Base-by-base conservation (phyloP, 2,329 filamentous ascomycete genomes). In the Meredithiella fracta region DNA sequence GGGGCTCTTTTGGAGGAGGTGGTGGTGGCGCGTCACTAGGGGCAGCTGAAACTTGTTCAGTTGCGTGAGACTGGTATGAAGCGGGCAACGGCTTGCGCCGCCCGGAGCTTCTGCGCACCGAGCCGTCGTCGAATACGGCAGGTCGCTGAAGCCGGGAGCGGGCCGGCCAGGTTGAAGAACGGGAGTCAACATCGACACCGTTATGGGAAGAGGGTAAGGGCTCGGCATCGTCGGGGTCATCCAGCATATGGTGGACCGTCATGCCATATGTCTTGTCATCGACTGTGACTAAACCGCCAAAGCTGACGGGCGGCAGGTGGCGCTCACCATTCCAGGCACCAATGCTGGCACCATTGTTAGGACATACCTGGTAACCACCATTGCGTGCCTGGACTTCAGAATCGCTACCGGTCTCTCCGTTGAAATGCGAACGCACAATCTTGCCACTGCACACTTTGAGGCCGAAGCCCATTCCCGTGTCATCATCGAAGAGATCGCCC, bases 241-340 rank as follows among this genome's bases (percentile, higher is more conserved):
- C 91, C 1, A 97, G 78, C 81, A 97, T 91, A 67, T 97, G 91
- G 64, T 97, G 91, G 0, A 97, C 91, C 22, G 88, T 96, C 86
- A 97, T 92, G 11, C 91, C 91, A 63, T 89, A 92, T 0, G 86
- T 80, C 66, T 85, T 82, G 56, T 85, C 81, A 64, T 97, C 89
- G 1, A 97, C 80, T 31, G 92, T 71, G 42, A 97, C 80, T 3
- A 95, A 76, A 7, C 91, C 91, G 11, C 91, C 91, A 62, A 94
- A 89, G 31, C 88, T 94, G 2, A 94, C 91, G 1, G 91, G 88
- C 4, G 90, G 89, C 2, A 96, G 73, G 64, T 96, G 91, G 47
- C 86, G 82, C 61, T 89, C 80, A 57, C 86, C 85, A 53, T 86
- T 82, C 73, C 87, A 96, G 0, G 90, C 90, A 5, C 91, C 91